Conservation (phyloP, 1,284 basidiomycete genomes). For the Austropuccinia psidii region DNA sequence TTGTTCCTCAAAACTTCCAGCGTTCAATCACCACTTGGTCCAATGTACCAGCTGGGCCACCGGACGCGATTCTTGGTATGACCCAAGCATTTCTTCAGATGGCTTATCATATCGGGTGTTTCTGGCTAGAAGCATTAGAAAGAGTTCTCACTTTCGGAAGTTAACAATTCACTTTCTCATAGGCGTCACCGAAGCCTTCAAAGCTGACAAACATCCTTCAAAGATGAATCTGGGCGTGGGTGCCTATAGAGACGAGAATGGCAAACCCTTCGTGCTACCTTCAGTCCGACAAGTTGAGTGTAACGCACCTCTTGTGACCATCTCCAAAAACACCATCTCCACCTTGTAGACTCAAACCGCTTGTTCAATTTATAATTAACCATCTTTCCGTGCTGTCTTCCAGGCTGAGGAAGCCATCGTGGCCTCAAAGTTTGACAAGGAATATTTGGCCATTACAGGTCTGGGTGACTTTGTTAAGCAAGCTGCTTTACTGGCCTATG, state of each 20-base stretch:
- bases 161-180: neutral
- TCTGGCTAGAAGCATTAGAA: neutral
- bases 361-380: neutral
- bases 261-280: conserved; percentile 88
- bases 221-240: conserved; percentile 94
- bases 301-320: neutral
- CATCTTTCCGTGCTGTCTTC: conserved; percentile 36
- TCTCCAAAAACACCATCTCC: neutral
- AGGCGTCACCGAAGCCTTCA: conserved; percentile 90
- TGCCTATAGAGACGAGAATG: conserved; percentile 80
- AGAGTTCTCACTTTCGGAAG: neutral
- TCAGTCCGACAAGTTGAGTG: conserved; percentile 67
- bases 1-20: neutral
- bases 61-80: conserved; percentile 84
- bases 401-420: conserved; percentile 74
- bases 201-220: conserved; percentile 76
- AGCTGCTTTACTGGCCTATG: conserved; percentile 87
- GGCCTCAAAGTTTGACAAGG: conserved; percentile 74
- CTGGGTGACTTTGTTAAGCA: conserved; percentile 78
- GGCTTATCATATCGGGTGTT: no score
- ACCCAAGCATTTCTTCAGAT: no score
- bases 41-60: conserved; percentile 74
- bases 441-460: conserved; percentile 95
- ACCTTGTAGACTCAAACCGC: conserved; percentile 5
- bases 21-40: conserved; percentile 66